Conservation (phyloP, 164 flowering plant species). For the Euptelea pleiosperma region DNA sequence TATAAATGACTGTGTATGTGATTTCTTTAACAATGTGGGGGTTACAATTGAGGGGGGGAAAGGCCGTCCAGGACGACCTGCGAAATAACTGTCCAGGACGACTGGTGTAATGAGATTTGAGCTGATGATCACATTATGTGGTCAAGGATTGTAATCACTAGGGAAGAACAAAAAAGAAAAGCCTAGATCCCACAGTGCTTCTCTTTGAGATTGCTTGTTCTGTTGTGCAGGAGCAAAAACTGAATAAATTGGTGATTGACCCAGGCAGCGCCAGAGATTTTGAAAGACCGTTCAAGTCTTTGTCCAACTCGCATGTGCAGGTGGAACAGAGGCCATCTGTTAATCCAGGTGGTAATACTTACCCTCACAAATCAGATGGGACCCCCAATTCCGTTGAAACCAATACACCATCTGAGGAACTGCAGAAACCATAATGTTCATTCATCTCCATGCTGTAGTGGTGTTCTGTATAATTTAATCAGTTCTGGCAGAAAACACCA, state of each 20-base stretch:
- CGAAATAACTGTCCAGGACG: too few species aligned
- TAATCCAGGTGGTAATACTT: constrained; percentile 27
- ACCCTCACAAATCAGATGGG: constrained; percentile 27
- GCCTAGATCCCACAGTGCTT: too few species aligned
- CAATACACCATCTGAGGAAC: constrained; percentile 39
- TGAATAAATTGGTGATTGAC: constrained; percentile 61
- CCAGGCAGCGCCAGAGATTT: constrained; percentile 61
- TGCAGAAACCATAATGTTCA: constrained; percentile 30
- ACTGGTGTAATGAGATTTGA: too few species aligned
- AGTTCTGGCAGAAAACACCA: neutral
- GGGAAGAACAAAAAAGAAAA: too few species aligned
- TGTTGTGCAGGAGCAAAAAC: constrained; percentile 88
- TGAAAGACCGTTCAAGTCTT: constrained; percentile 66
- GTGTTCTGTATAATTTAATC: neutral
- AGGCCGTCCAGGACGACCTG: too few species aligned
- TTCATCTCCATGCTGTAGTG: neutral
- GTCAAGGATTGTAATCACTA: too few species aligned
- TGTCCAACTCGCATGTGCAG: constrained; percentile 37
- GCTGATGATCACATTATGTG: too few species aligned
- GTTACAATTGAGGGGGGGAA: too few species aligned
- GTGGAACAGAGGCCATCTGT: constrained; percentile 30
- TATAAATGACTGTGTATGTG: too few species aligned
- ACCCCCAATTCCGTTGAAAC: constrained; percentile 22
- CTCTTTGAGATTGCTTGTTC: too few species aligned
- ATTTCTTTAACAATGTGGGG: too few species aligned